Evolutionary conservation across 2,329 filamentous ascomycete genomes (phyloP).

Genomic region (Aspergillus uvarum): DNA sequence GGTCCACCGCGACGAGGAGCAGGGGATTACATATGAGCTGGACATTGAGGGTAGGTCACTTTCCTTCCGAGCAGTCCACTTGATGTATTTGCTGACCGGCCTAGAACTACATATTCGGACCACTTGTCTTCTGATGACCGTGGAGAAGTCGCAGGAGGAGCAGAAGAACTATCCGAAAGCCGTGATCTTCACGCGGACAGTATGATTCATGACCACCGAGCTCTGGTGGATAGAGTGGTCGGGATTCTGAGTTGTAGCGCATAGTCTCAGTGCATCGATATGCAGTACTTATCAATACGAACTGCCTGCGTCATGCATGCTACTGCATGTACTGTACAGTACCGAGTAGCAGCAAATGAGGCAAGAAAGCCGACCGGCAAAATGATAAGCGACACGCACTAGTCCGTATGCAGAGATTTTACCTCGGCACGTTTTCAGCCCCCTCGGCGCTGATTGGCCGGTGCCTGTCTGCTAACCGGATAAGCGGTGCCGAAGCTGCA

Average conservation of each 20-base stretch:
- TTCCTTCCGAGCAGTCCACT: too few relatives aligned
- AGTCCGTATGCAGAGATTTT: background rate
- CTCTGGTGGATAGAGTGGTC: background rate
- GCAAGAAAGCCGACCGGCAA: background rate
- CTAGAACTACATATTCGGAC: constrained; percentile 67
- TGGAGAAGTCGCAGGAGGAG: constrained; percentile 65
- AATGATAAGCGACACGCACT: background rate
- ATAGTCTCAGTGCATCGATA: background rate
- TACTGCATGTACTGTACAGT: background rate
- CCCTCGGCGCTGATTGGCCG: background rate
- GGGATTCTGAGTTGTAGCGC: background rate
- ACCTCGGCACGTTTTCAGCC: background rate
- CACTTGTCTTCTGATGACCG: constrained; percentile 60
- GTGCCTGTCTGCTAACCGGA: background rate
- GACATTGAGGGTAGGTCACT: constrained; percentile 65
- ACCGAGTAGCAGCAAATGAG: background rate
- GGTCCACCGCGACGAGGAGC: constrained; percentile 59
- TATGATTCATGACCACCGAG: background rate
- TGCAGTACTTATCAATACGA: background rate
- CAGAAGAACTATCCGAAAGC: constrained; percentile 63
- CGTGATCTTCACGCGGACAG: constrained; percentile 43
- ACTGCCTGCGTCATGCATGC: too few relatives aligned
- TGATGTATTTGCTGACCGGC: background rate
- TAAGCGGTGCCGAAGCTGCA: background rate
- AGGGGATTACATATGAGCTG: constrained; percentile 67